phyloP scores from a whole-genome alignment of 495 filamentous ascomycete genomes.

The Jackrogersella minutella region DNA sequence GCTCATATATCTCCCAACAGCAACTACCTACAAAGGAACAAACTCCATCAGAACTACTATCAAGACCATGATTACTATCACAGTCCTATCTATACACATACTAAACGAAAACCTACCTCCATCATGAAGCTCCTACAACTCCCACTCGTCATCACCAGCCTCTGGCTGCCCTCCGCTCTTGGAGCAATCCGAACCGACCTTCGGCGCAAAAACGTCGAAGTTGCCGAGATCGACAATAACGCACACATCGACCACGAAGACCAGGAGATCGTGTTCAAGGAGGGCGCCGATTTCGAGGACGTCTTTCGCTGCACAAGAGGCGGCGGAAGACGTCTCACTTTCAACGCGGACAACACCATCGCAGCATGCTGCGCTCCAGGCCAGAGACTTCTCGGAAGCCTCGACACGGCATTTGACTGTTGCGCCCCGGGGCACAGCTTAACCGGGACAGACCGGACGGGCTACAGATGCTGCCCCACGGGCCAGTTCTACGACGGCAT shows the following conservation, averaged over 20 bases:
- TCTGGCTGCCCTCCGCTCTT: slow-evolving; percentile 8
- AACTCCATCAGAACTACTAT: background rate
- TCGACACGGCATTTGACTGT: slow-evolving; percentile 23
- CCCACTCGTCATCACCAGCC: background rate
- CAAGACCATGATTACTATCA: background rate
- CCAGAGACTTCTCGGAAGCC: slow-evolving; percentile 14
- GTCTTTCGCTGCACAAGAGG: slow-evolving; percentile 5
- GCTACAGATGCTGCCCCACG: slow-evolving; percentile 15
- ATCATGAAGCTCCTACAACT: slow-evolving; percentile 10
- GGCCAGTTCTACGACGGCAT: slow-evolving; percentile 18
- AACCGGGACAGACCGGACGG: slow-evolving; percentile 2
- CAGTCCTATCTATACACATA: background rate
- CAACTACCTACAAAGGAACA: background rate
- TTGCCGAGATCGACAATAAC: slow-evolving; percentile 18
- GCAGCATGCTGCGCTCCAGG: slow-evolving; percentile 18
- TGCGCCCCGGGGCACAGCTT: slow-evolving; percentile 10
- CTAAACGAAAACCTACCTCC: background rate
- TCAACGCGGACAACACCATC: slow-evolving; percentile 8
- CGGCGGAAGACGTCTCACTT: slow-evolving; percentile 16
- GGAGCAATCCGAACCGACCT: slow-evolving; percentile 17
- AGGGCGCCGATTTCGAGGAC: slow-evolving; percentile 16
- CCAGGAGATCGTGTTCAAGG: slow-evolving; percentile 15
- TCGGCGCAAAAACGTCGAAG: slow-evolving; percentile 20
- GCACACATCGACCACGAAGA: slow-evolving; percentile 14
- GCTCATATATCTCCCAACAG: slow-evolving; percentile 1